Percentiles rank a stretch among this genome's conserved stretches.
Conservation (phyloP, 108 stramenopile species). For the Licmophora abbreviata region DNA sequence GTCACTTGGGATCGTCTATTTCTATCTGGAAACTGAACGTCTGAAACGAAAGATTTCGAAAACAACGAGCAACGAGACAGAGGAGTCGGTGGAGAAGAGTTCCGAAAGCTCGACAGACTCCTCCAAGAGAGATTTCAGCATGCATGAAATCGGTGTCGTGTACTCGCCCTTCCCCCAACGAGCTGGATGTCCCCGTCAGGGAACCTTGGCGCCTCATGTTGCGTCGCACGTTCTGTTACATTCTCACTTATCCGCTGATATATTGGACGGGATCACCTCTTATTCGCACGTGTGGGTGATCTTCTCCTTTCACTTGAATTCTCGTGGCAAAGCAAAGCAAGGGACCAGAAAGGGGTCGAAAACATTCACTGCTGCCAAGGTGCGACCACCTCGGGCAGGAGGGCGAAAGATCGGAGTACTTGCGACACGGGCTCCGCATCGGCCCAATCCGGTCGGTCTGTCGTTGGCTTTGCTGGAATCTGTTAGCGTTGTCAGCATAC, state of each 20-base stretch:
- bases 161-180: too few relatives aligned
- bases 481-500: too few relatives aligned
- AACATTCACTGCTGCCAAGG: constrained; percentile 42
- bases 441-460: constrained; percentile 91
- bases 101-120: too few relatives aligned
- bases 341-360: constrained; percentile 64
- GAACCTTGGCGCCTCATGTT: constrained; percentile 6
- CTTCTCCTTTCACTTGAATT: constrained; percentile 91
- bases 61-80: too few relatives aligned
- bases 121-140: too few relatives aligned
- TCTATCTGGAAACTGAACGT: too few relatives aligned
- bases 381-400: constrained; percentile 62
- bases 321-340: constrained; percentile 6
- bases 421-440: constrained; percentile 93
- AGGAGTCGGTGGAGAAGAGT: too few relatives aligned
- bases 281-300: constrained; percentile 92
- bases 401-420: constrained; percentile 85
- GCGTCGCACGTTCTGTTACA: constrained; percentile 6
- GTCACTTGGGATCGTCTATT: too few relatives aligned
- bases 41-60: too few relatives aligned
- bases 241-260: constrained; percentile 23
- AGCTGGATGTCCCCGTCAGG: constrained; percentile 22
- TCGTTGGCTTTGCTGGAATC: constrained; percentile 55
- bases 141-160: too few relatives aligned
- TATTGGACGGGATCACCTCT: constrained; percentile 55